These are phyloP conservation scores for Fraxinus xanthoxyloides DNA, from an alignment of 305 asterid genomes.

Conservation along the genomic window DNA sequence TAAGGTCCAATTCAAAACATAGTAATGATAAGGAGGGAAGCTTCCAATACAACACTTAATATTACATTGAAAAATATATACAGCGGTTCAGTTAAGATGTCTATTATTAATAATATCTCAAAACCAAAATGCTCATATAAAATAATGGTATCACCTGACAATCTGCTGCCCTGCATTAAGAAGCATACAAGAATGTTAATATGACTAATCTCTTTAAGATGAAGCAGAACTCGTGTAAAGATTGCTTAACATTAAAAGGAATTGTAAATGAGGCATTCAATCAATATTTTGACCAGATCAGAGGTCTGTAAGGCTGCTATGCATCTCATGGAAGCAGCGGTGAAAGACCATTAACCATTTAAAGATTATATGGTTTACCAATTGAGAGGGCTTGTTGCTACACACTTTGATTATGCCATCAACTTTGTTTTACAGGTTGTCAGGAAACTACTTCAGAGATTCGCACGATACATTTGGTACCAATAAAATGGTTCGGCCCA, in stretches of 20 bases:
- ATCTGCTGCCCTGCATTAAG: slow-evolving; percentile 80
- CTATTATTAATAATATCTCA: neutral
- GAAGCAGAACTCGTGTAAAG: neutral
- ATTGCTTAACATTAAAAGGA: neutral
- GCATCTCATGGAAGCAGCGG: neutral
- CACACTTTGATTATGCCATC: slow-evolving; percentile 4
- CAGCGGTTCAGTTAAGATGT: neutral
- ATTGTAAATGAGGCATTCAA: neutral
- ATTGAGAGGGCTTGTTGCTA: neutral
- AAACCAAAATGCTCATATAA: neutral
- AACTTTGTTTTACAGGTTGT: neutral
- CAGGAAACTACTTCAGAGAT: neutral
- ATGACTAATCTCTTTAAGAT: slow-evolving; percentile 1
- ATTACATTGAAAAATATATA: neutral
- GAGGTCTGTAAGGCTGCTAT: neutral
- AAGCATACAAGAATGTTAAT: slow-evolving; percentile 29
- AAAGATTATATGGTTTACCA: neutral
- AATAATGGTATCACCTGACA: slow-evolving; percentile 52
- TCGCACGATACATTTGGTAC: neutral
- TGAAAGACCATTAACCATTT: neutral
- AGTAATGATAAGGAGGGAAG: slow-evolving; percentile 6
- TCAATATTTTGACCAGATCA: neutral
- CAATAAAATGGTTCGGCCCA: neutral
- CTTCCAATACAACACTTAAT: neutral
- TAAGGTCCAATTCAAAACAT: slow-evolving; percentile 6